These are phyloP conservation scores for Oryza officinalis DNA, from an alignment of 176 grass and related monocot species.

Conservation along the genomic window DNA sequence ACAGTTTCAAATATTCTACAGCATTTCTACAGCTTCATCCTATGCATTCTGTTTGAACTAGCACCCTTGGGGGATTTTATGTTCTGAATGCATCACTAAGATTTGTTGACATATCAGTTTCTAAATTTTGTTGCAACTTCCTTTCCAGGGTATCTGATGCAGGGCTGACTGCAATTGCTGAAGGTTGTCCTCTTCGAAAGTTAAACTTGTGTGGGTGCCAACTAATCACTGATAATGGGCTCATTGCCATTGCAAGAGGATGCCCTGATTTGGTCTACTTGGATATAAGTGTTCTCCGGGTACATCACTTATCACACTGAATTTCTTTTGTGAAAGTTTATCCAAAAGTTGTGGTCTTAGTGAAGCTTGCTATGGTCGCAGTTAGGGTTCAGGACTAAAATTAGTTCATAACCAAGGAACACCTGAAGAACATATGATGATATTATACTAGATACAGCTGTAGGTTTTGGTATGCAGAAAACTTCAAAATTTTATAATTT, in stretches of 20 bases:
- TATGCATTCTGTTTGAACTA: not conserved
- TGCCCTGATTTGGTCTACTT: slow-evolving; percentile 75
- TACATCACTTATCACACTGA: slow-evolving; percentile 31
- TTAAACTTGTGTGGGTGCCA: slow-evolving; percentile 73
- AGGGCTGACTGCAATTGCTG: slow-evolving; percentile 65
- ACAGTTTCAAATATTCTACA: not conserved
- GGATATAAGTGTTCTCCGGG: slow-evolving; percentile 78
- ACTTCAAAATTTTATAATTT: not conserved
- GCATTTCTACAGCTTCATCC: not conserved
- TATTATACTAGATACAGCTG: not conserved
- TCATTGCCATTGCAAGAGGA: slow-evolving; percentile 71
- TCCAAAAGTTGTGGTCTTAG: not conserved
- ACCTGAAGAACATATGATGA: not conserved
- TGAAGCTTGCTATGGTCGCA: not conserved
- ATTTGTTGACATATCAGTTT: slow-evolving; percentile 21
- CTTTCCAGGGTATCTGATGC: slow-evolving; percentile 69
- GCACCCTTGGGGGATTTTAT: too few relatives aligned
- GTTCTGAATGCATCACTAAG: not conserved
- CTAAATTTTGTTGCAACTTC: slow-evolving; percentile 3
- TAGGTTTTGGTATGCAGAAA: not conserved
- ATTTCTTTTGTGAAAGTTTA: not conserved
- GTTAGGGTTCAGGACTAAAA: not conserved
- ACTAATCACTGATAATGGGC: slow-evolving; percentile 70
- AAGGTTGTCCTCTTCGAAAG: slow-evolving; percentile 64
- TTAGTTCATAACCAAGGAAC: not conserved